Conservation (phyloP, 2,329 filamentous ascomycete genomes). For the Aspergillus viridinutans region DNA sequence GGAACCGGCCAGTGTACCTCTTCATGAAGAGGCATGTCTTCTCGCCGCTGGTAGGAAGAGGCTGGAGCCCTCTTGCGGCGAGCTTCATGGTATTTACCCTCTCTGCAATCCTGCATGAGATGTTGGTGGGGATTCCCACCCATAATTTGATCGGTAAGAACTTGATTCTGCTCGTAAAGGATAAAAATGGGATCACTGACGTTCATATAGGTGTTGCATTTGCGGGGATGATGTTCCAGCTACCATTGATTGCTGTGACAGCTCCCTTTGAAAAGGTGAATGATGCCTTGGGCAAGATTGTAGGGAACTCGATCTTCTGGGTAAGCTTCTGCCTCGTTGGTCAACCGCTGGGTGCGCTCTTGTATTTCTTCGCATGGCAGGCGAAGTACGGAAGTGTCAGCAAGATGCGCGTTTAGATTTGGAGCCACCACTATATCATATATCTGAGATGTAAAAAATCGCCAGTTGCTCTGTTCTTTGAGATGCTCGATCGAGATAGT, state of each 20-base stretch:
- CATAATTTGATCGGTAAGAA: constrained; percentile 80
- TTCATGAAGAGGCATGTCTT: constrained; percentile 97
- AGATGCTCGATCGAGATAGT: not conserved
- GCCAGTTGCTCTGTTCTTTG: not conserved
- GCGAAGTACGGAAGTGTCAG: constrained; percentile 88
- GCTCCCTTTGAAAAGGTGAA: constrained; percentile 74
- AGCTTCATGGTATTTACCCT: constrained; percentile 82
- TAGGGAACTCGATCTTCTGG: constrained; percentile 96
- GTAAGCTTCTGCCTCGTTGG: constrained; percentile 92
- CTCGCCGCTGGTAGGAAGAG: constrained; percentile 77
- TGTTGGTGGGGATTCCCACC: constrained; percentile 89
- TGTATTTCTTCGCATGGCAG: constrained; percentile 99
- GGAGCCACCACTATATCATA: not conserved
- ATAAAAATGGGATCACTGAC: constrained; percentile 6
- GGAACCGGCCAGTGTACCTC: constrained; percentile 96
- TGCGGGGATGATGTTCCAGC: constrained; percentile 85
- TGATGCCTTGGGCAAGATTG: constrained; percentile 67
- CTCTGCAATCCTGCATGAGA: constrained; percentile 84
- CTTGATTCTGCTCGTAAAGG: not conserved
- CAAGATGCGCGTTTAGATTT: constrained; percentile 17
- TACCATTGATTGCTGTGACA: constrained; percentile 81
- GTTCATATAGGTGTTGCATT: constrained; percentile 72
- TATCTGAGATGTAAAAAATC: not conserved
- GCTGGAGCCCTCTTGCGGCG: constrained; percentile 66
- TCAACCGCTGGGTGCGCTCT: constrained; percentile 83